Percentiles rank a stretch among this genome's conserved stretches.
Evolutionary conservation across 2,329 filamentous ascomycete species (phyloP).

Genomic region (Aureobasidium lini): DNA sequence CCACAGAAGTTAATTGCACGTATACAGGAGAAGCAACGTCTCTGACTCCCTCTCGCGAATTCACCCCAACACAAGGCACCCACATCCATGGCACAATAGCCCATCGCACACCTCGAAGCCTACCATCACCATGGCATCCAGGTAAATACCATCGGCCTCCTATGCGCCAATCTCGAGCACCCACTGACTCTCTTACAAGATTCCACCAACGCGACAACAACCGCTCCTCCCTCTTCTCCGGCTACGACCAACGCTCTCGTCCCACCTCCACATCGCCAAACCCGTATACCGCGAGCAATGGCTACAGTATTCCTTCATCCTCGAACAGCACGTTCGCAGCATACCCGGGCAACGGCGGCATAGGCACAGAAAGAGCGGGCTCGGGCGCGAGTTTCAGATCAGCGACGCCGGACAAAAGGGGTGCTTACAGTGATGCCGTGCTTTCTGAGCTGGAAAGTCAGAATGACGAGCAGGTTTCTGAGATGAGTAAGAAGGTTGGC

Average conservation of each 20-base stretch:
- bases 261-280: conserved; percentile 27
- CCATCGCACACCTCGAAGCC: not conserved
- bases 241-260: conserved; percentile 28
- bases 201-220: conserved; percentile 31
- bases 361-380: conserved; percentile 16
- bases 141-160: not conserved
- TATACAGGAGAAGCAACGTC: not conserved
- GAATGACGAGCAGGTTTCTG: conserved; percentile 82
- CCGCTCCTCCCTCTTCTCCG: conserved; percentile 34
- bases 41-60: not conserved
- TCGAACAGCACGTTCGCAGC: conserved; percentile 21
- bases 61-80: not conserved
- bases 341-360: conserved; percentile 21
- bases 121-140: conserved; percentile 15
- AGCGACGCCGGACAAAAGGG: conserved; percentile 51
- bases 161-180: not conserved
- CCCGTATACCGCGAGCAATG: conserved; percentile 11
- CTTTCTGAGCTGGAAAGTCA: conserved; percentile 92
- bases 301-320: conserved; percentile 6
- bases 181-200: conserved; percentile 20
- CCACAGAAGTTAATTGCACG: not conserved
- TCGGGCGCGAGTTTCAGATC: conserved; percentile 27
- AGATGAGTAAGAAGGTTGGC: conserved; percentile 84
- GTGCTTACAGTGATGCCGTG: conserved; percentile 87
- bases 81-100: conserved; percentile 1